Base-by-base conservation (phyloP, 139 green algal species). In the Chlorella sorokiniana region DNA sequence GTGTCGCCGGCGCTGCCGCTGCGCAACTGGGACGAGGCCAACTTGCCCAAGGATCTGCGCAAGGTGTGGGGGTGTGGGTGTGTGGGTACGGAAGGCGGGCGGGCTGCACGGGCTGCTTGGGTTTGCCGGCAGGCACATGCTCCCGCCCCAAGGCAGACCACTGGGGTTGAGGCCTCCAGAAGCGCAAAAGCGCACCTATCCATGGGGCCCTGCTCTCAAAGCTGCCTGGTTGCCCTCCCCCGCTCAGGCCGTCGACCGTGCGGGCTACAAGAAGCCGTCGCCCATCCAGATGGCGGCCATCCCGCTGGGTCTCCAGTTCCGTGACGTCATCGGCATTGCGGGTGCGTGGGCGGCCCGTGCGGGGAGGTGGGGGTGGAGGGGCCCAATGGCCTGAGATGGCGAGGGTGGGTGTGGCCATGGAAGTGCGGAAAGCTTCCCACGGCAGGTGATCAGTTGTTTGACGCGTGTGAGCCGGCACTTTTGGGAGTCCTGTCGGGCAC, bases 271-370 rank as follows among this genome's bases (percentile, higher is more conserved):
- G 82, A 97, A 98, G 88, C 97, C 97, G 7, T 97, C 91, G 0
- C 96, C 97, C 80, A 99, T 99, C 85, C 96, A 99, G 91, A 97
- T 97, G 93, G 97, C 97, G 0, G 92, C 96, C 72, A 98, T 99
- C 70, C 97, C 96, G 0, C 86, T 99, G 37, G 96, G 96, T 45
- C 82, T 99, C 44, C 81, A 92, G 81, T 89, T 96, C 78, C 88
- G 95, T 0, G 97, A 99, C 84, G 94, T 99, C 77, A 99, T 99
- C 69, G 97, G 97, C 54, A 88, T 99, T 5, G 94, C 94, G 64
- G 79, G 78, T 78, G 65, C 1, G 62, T 31, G 16, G 56, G 18
- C 48, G 48, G 14, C 48, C 16, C 16, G 11, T 59, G 48, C 48
- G 14, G 16, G 16, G n/a, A n/a, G n/a, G n/a, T n/a, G n/a, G n/a